Evolutionary conservation across 2,329 filamentous ascomycete genomes (phyloP).

Genomic region (Cordyceps militaris): DNA sequence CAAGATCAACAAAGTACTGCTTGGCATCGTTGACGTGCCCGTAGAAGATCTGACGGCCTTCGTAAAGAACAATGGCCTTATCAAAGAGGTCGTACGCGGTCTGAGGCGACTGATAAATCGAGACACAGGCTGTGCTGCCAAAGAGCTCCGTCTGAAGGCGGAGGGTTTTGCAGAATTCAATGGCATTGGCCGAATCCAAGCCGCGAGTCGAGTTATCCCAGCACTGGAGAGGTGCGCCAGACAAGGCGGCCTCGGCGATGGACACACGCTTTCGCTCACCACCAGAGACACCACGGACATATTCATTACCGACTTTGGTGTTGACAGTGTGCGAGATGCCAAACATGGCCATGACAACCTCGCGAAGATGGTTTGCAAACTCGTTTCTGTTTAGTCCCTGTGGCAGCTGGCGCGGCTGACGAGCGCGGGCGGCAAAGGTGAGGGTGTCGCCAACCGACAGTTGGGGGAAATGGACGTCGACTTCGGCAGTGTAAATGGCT

Average conservation of each 20-base stretch:
- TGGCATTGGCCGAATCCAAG: constrained; percentile 66
- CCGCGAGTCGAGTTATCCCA: constrained; percentile 70
- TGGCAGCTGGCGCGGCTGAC: constrained; percentile 53
- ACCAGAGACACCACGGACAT: constrained; percentile 65
- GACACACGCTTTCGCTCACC: constrained; percentile 65
- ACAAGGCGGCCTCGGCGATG: constrained; percentile 55
- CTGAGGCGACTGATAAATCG: constrained; percentile 66
- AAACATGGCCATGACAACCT: constrained; percentile 27
- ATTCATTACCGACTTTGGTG: constrained; percentile 69
- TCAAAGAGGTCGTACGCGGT: constrained; percentile 58
- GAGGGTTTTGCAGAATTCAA: constrained; percentile 67
- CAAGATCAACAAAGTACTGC: constrained; percentile 59
- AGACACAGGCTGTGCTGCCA: constrained; percentile 58
- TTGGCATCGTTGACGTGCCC: constrained; percentile 53
- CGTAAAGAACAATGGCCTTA: constrained; percentile 52
- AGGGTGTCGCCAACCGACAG: constrained; percentile 55
- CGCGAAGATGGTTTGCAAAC: constrained; percentile 54
- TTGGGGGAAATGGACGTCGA: constrained; percentile 55
- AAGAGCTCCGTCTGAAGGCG: constrained; percentile 61
- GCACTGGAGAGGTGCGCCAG: constrained; percentile 53
- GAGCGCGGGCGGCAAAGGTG: constrained; percentile 61
- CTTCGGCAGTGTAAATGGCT: constrained; percentile 64
- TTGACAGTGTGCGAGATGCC: constrained; percentile 53
- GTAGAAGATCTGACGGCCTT: constrained; percentile 56
- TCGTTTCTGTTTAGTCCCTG: constrained; percentile 42